These are phyloP conservation scores for Liquidambar formosana DNA, from an alignment of 164 flowering plant species.

Conservation along the genomic window DNA sequence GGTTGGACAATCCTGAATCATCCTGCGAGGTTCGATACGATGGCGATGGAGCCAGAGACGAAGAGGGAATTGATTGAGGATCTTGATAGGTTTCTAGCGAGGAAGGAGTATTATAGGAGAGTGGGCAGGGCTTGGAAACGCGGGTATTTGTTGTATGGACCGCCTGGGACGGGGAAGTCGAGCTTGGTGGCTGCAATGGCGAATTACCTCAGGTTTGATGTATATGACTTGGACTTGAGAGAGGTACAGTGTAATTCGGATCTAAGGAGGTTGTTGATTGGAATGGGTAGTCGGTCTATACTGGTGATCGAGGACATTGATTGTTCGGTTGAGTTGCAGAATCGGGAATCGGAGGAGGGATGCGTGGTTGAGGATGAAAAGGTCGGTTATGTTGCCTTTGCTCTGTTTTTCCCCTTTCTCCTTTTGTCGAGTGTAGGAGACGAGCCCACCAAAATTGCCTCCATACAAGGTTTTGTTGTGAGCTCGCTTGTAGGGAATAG, in stretches of 20 bases:
- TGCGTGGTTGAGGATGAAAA: conserved; percentile 24
- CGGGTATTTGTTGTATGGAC: conserved; percentile 69
- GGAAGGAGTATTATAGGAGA: conserved; percentile 55
- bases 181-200: conserved; percentile 81
- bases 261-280: conserved; percentile 45
- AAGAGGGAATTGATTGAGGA: conserved; percentile 52
- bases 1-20: conserved; percentile 46
- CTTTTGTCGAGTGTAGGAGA: no score
- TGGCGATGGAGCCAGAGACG: conserved; percentile 59
- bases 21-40: conserved; percentile 54
- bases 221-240: conserved; percentile 61
- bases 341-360: conserved; percentile 17
- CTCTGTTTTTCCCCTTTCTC: no score
- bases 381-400: conserved; percentile 8
- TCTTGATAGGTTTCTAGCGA: conserved; percentile 41
- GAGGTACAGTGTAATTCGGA: conserved; percentile 53
- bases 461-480: no score
- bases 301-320: conserved; percentile 69
- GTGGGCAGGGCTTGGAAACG: conserved; percentile 76
- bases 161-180: conserved; percentile 77
- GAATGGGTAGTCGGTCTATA: conserved; percentile 45
- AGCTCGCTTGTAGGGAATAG: no score
- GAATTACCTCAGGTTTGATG: conserved; percentile 58
- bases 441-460: no score
- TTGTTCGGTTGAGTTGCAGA: conserved; percentile 35